Conservation (phyloP, 129 eudicot genomes). For the Escallonia rubra region DNA sequence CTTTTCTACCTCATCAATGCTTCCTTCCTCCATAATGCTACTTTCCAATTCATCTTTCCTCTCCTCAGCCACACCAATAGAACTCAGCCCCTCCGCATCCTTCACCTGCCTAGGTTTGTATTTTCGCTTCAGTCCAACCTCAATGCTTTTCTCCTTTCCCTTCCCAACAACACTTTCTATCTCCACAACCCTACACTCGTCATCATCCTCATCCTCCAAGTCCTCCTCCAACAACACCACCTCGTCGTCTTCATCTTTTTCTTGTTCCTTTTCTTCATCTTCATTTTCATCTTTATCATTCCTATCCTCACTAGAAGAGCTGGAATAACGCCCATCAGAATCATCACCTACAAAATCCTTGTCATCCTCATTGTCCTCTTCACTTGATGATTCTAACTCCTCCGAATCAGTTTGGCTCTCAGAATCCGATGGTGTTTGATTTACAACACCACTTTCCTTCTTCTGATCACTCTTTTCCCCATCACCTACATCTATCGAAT, state of each 20-base stretch:
- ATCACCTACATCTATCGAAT: no score
- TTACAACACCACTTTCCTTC: no score
- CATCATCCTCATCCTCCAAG: slow-evolving; percentile 3
- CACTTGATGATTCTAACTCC: slow-evolving; percentile 13
- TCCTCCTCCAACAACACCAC: no score
- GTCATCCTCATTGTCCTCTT: slow-evolving; percentile 13
- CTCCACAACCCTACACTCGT: slow-evolving; percentile 7
- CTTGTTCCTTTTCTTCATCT: slow-evolving; percentile 4
- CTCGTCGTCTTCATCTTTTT: background rate
- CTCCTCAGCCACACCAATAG: background rate
- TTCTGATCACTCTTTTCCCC: no score
- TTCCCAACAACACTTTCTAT: background rate
- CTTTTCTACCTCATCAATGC: slow-evolving; percentile 2
- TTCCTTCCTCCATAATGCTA: slow-evolving; percentile 8
- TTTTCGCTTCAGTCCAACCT: slow-evolving; percentile 4
- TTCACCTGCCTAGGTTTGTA: slow-evolving; percentile 5
- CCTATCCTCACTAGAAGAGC: slow-evolving; percentile 25
- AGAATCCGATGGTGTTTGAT: no score
- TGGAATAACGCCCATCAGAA: background rate
- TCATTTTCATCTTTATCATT: background rate
- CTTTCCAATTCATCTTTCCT: background rate
- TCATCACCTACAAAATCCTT: slow-evolving; percentile 13
- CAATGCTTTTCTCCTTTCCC: background rate
- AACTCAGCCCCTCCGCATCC: background rate
- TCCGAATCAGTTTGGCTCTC: slow-evolving; percentile 1